These are phyloP conservation scores for Suillus alpinus DNA, from an alignment of 768 basidiomycete genomes.

Conservation along the genomic window DNA sequence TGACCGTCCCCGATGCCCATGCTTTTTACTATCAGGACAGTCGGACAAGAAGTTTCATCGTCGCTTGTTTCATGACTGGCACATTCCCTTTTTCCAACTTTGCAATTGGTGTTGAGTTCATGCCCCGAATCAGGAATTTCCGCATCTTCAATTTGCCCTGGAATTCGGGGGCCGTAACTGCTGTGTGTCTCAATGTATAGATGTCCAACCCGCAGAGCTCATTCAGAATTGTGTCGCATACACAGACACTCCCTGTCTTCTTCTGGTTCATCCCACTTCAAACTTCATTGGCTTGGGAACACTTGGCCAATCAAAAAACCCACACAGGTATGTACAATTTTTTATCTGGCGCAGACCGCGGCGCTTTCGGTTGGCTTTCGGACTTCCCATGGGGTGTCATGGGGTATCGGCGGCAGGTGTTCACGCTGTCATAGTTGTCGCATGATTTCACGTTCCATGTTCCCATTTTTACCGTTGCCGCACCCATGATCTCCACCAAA, in stretches of 20 bases:
- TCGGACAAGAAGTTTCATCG: background rate
- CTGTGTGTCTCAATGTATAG: background rate
- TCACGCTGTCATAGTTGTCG: background rate
- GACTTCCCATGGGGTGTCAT: background rate
- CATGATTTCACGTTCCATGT: background rate
- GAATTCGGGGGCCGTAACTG: background rate
- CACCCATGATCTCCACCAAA: background rate
- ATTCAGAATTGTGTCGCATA: background rate
- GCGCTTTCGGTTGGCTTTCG: background rate
- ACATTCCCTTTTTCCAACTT: background rate
- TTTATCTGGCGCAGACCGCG: background rate
- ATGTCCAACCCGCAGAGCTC: background rate
- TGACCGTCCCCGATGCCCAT: background rate
- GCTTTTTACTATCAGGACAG: background rate
- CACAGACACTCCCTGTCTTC: background rate
- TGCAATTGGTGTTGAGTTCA: background rate
- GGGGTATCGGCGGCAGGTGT: background rate
- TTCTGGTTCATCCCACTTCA: background rate
- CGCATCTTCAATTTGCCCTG: background rate
- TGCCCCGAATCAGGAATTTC: background rate
- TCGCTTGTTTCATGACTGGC: background rate
- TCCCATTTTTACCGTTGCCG: background rate
- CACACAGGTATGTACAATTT: background rate
- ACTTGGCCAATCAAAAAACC: background rate
- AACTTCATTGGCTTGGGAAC: background rate